These are phyloP conservation scores for Nemania serpens DNA, from an alignment of 2,329 filamentous ascomycete genomes.

Conservation along the genomic window DNA sequence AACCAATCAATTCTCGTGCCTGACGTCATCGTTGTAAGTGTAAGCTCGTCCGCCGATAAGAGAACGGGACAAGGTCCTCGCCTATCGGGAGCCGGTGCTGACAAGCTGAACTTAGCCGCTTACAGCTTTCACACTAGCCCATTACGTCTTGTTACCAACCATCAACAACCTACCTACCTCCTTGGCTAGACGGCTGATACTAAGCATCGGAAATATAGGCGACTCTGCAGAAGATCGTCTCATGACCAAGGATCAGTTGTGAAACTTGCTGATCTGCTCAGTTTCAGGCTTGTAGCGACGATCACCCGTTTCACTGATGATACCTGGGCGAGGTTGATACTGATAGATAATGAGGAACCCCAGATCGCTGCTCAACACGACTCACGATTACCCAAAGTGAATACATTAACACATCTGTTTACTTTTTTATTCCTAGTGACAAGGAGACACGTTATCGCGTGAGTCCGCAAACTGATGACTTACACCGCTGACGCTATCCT, in stretches of 20 bases:
- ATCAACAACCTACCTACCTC: no score
- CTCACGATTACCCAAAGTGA: no score
- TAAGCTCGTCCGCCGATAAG: conserved; percentile 7
- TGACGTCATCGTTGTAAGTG: conserved; percentile 20
- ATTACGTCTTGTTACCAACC: neutral
- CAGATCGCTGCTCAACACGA: no score
- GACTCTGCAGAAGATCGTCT: neutral
- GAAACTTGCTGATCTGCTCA: conserved; percentile 1
- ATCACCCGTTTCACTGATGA: neutral
- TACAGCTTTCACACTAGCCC: conserved; percentile 1
- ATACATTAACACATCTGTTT: no score
- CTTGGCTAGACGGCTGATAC: no score
- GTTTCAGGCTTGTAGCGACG: neutral
- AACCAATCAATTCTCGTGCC: conserved; percentile 12
- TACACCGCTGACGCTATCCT: no score
- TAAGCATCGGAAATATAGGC: neutral
- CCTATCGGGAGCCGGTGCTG: neutral
- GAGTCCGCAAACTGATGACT: no score
- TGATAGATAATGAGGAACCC: no score
- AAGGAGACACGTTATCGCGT: no score
- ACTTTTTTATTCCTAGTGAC: no score
- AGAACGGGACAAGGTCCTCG: neutral
- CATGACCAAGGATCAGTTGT: neutral
- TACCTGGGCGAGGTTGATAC: neutral
- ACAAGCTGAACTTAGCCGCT: conserved; percentile 4